Evolutionary conservation across 2,329 filamentous ascomycete species (phyloP), one percentile per base, ranked within the genome.

Genomic region (Ophiocordyceps robertsii): DNA sequence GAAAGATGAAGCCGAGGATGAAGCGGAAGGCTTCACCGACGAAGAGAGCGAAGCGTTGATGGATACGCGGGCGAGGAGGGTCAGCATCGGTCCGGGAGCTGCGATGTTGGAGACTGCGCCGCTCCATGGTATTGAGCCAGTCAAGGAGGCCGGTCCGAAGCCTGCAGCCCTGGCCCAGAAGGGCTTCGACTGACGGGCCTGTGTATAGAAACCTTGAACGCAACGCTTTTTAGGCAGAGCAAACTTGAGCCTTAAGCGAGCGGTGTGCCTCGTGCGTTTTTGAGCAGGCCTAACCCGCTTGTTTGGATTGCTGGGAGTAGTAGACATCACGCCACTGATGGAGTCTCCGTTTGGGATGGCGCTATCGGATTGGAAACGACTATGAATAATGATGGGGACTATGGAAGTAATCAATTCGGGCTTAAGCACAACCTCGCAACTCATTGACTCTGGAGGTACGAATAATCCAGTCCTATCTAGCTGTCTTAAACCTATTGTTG

Each of bases 11-110:
- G 19, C 35, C 1, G 69, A 69, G 24, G 68, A 70, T 38, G 67
- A 68, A 40, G 63, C 58, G 9, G 55, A 70, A 48, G 59, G 66
- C 29, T 51, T 54, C 3, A 64, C 70, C 38, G 71, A 70, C 30
- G 69, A 72, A 45, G 70, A 71, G 44, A 77, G 72, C 46, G 75
- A 80, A 55, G 69, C 72, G 17, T 61, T 81, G 19, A 53, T 51
- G 32, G 71, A 74, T 40, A 59, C 64, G 39, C 65, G 69, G 24
- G 70, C 74, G 3, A 61, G 73, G 51, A 67, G 77, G 45, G 67
- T 68, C 45, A 82, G 79, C 48, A 58, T 75, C 29, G 68, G 75
- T 39, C 68, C 64, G 29, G 60, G 61, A 39, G 59, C 61, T 38
- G 64, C 58, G 13, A 50, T 53, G 6, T 59, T 78, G 36, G 76